Evolutionary conservation across 768 basidiomycete species (phyloP), one percentile per base, ranked within the genome.

Genomic region (Calocybe gangraenosa): DNA sequence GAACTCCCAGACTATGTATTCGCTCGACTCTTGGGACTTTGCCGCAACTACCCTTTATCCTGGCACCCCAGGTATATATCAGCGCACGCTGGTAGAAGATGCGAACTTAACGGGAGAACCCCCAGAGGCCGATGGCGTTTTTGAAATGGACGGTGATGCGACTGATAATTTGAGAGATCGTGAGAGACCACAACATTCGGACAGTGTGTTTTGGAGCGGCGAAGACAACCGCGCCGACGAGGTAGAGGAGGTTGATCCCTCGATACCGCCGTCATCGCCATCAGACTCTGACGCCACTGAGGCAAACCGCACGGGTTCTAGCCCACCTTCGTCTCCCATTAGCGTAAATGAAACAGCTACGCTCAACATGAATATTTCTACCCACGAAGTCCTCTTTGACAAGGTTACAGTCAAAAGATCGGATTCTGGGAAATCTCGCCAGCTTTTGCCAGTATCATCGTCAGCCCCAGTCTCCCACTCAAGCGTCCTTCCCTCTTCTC

Each of bases 21-120:
- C 87, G 8, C 64, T 83, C 44, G 88, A 86, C 44, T 89, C 88
- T 2, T 92, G 88, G 88, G 87, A 92, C 58, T 92, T 92, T 60
- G 60, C 73, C 18, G 68, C 76, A 0, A 77, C 73, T 7, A 77
- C 74, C 8, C 47, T 73, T 9, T 60, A 68, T 47, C 71, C 74
- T 5, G 68, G 64, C 9, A 59, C 53, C 28, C 61, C 57, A 9
- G 63, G 57, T 49, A 50, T 62, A 15, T 55, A 61, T 37, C 53
- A 63, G 22, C 58, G 52, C 18, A 51, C 50, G 25, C 34, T 53
- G 3, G 50, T 56, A 3, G 62, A 62, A 36, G 61, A 59, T 5
- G 19, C 58, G 28, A 50, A 61, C 25, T 40, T 61, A 41, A 46
- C 53, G 36, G 47, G 55, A 51, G 48, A 51, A 40, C 19, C 46